Conservation (phyloP, 495 filamentous ascomycete genomes). For the Pyrenula massariospora region DNA sequence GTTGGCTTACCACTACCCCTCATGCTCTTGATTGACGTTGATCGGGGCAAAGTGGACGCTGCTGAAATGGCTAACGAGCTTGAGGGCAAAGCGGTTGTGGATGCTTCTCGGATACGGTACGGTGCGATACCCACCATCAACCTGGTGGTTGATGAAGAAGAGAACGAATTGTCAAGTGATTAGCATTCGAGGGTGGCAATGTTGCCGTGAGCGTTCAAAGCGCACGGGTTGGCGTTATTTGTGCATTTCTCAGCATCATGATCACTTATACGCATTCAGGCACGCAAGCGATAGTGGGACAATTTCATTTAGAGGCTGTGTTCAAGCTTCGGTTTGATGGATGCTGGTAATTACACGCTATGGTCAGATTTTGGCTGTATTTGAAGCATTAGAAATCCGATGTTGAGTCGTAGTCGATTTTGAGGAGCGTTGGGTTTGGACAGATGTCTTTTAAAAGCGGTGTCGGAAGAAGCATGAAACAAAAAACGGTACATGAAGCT, state of each 20-base stretch:
- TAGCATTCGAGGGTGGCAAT: not conserved
- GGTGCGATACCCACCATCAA: not conserved
- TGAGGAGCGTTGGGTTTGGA: not conserved
- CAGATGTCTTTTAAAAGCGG: not conserved
- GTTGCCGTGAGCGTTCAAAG: no score
- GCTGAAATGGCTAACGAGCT: constrained; percentile 56
- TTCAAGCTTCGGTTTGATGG: not conserved
- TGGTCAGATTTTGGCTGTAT: not conserved
- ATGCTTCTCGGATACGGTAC: not conserved
- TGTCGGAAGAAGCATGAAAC: no score
- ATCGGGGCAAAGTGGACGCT: constrained; percentile 72
- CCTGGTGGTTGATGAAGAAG: not conserved
- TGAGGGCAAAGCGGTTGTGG: constrained; percentile 22
- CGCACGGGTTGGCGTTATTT: not conserved
- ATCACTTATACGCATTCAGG: no score
- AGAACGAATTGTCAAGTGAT: not conserved
- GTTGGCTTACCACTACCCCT: constrained; percentile 74
- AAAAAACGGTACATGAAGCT: no score
- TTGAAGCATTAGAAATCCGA: not conserved
- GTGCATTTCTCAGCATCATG: not conserved
- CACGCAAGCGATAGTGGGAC: no score
- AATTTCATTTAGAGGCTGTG: not conserved
- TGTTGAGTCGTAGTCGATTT: not conserved
- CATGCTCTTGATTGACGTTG: constrained; percentile 80
- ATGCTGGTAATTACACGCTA: not conserved